Evolutionary conservation across 495 filamentous ascomycete species (phyloP).

Genomic region (Neurospora discreta): DNA sequence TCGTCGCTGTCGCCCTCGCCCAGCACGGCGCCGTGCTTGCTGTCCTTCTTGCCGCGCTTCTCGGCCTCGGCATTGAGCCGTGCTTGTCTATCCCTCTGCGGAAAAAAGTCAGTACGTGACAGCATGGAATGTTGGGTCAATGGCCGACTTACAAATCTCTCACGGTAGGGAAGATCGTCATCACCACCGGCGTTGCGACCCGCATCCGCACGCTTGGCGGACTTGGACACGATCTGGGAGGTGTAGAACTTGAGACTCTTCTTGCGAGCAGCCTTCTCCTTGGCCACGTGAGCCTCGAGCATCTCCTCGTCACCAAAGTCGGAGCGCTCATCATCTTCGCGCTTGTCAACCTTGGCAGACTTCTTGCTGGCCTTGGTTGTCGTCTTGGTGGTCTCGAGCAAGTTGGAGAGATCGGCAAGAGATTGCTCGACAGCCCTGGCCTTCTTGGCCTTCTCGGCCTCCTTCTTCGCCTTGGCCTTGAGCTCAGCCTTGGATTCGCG

Average conservation of each 20-base stretch:
- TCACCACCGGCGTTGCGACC: constrained; percentile 82
- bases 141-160: constrained; percentile 46
- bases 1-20: constrained; percentile 53
- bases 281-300: constrained; percentile 42
- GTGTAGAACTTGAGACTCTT: constrained; percentile 93
- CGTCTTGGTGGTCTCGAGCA: constrained; percentile 33
- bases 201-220: constrained; percentile 71
- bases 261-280: constrained; percentile 75
- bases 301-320: constrained; percentile 55
- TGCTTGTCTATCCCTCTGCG: constrained; percentile 60
- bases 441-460: constrained; percentile 27
- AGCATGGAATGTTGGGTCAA: background rate
- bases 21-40: constrained; percentile 47
- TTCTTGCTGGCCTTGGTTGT: constrained; percentile 19
- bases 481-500: constrained; percentile 21
- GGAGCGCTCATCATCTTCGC: constrained; percentile 39
- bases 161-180: constrained; percentile 79
- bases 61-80: constrained; percentile 81
- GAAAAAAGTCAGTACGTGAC: constrained; percentile 1
- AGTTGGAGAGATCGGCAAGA: constrained; percentile 33
- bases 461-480: constrained; percentile 19
- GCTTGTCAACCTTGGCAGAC: constrained; percentile 17
- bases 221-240: constrained; percentile 86
- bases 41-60: constrained; percentile 58
- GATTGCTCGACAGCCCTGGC: constrained; percentile 37